A percentile compares a stretch with the other conserved stretches of the same genome.
These are phyloP conservation scores for Crithidia thermophila DNA, from an alignment of 208 protist species.

Conservation along the genomic window DNA sequence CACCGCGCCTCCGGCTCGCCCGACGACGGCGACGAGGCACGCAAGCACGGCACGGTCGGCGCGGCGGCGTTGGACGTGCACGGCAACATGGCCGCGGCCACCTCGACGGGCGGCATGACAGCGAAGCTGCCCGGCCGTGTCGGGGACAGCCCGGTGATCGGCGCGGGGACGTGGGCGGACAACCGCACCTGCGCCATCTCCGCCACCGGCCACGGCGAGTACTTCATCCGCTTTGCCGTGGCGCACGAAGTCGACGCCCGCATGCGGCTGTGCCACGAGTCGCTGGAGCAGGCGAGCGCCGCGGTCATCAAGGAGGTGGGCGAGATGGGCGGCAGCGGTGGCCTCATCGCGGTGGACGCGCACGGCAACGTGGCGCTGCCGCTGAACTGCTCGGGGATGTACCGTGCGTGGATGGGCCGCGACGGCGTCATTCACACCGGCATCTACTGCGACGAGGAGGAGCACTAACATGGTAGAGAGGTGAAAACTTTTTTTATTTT, in stretches of 20 bases:
- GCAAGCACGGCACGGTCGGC: conserved; percentile 33
- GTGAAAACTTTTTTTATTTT: no score
- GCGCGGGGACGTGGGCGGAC: conserved; percentile 34
- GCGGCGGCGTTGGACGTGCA: conserved; percentile 24
- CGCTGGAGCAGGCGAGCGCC: conserved; percentile 20
- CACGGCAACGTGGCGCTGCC: conserved; percentile 30
- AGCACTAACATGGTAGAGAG: no score
- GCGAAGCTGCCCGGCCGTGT: conserved; percentile 32
- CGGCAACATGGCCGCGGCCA: conserved; percentile 31
- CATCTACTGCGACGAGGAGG: conserved; percentile 23
- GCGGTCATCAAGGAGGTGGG: conserved; percentile 25
- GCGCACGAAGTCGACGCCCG: conserved; percentile 35
- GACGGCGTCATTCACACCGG: conserved; percentile 29
- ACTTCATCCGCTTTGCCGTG: conserved; percentile 31
- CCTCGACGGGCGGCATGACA: conserved; percentile 34
- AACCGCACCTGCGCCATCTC: conserved; percentile 36
- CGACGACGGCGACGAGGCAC: conserved; percentile 14
- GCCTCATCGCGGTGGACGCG: conserved; percentile 27
- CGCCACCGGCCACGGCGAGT: conserved; percentile 31
- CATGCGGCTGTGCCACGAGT: conserved; percentile 29
- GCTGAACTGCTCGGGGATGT: conserved; percentile 34
- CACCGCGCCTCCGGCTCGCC: conserved; percentile 11
- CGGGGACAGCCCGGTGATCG: conserved; percentile 33
- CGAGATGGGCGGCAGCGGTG: conserved; percentile 21
- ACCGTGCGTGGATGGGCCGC: conserved; percentile 35